phyloP scores from a whole-genome alignment of 352 stramenopile genomes.

The Pythium rishiriense region DNA sequence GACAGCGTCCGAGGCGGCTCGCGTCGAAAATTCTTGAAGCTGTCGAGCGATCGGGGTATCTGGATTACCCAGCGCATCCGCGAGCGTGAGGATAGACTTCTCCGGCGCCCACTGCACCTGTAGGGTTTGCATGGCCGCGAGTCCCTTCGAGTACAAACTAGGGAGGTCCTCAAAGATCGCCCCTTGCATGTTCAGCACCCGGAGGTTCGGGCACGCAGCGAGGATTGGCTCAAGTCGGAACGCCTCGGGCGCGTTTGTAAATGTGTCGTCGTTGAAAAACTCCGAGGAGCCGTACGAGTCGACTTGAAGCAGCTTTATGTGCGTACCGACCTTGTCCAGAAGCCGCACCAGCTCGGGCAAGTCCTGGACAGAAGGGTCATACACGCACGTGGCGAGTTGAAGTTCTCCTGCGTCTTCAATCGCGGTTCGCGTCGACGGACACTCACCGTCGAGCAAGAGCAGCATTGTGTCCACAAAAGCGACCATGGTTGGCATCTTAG shows the following conservation, averaged over 20 bases:
- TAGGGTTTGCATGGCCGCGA: not conserved
- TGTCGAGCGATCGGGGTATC: not conserved
- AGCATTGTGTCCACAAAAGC: conserved; percentile 7
- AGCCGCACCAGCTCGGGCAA: not conserved
- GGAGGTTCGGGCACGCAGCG: conserved; percentile 3
- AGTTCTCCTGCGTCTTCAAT: not conserved
- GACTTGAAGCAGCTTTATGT: not conserved
- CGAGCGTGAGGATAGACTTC: not conserved
- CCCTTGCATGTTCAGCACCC: conserved; percentile 4
- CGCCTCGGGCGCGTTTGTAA: not conserved
- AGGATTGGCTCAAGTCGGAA: conserved; percentile 5
- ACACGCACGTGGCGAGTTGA: not conserved
- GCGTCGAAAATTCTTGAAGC: conserved; percentile 11
- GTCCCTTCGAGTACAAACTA: not conserved
- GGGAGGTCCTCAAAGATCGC: conserved; percentile 1
- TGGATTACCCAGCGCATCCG: not conserved
- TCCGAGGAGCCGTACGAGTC: conserved; percentile 2
- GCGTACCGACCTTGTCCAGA: not conserved
- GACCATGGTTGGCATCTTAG: not conserved
- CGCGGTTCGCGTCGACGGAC: not conserved
- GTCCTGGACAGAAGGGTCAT: not conserved
- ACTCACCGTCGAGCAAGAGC: not conserved
- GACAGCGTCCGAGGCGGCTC: not conserved
- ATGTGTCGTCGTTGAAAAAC: conserved; percentile 4
- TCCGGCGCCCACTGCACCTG: conserved; percentile 1